Base-by-base conservation (phyloP, 805 yeast genomes). In the Pichia sporocuriosa region DNA sequence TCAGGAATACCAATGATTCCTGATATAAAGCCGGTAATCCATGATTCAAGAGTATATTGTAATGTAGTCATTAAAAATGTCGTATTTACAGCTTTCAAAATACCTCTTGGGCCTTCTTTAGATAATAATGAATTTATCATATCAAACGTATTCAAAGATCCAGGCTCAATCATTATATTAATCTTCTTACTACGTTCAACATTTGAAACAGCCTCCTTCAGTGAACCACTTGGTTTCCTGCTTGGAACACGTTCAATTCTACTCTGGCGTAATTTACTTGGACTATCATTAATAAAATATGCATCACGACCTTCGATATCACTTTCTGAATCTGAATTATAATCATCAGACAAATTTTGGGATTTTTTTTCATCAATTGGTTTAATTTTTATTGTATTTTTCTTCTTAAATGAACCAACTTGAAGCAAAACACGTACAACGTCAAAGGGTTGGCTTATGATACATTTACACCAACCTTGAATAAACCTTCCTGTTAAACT, bases 11-110 rank as follows among this genome's bases (percentile, higher is more conserved):
- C 81, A 39, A 84, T 60, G 35, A 85, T 65, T 2, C 96, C 93
- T 4, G 96, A 80, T 7, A 88, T 57, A 48, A 89, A 76, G 4
- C 96, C 96, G 0, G 94, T 83, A 36, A 88, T 69, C 97, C 97
- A 89, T 1, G 96, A 86, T 55, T 85, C 90, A 35, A 88, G 65
- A 0, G 95, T 83, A 37, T 79, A 76, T 2, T 81, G 75, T 16
- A 87, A 66, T 0, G 95, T 83, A 40, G 75, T 81, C 56, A 83
- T 73, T 16, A 93, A 69, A 54, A 88, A 90, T 0, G 95, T 72
- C 3, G 95, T 82, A 56, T 84, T 82, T 31, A 79, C 72, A 10
- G 88, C 86, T 54, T 85, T 71, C 68, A 85, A 79, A 9, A 81
- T 60, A 4, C 88, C 87, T 51, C 76, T 67, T 16, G 79, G 80